Conservation (phyloP, 768 basidiomycete species). For the Hortiboletus campestris region DNA sequence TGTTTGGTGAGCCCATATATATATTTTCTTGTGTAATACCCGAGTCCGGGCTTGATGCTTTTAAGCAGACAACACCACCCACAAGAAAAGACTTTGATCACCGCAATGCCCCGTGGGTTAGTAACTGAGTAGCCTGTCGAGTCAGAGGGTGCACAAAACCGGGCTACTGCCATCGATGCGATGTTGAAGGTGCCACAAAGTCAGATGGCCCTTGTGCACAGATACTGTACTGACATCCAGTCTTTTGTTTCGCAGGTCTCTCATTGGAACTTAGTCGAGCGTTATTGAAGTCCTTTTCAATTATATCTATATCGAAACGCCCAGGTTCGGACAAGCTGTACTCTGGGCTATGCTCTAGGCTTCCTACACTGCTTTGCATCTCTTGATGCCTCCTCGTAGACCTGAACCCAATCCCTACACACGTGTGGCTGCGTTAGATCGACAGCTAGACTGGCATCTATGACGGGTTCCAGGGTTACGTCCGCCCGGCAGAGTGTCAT, state of each 20-base stretch:
- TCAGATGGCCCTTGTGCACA: too few relatives aligned
- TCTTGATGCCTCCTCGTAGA: conserved; percentile 23
- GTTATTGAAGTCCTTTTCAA: neutral
- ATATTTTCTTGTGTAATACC: neutral
- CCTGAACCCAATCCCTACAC: conserved; percentile 28
- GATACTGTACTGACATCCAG: too few relatives aligned
- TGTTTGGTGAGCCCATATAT: neutral
- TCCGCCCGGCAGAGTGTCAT: conserved; percentile 46
- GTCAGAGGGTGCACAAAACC: too few relatives aligned
- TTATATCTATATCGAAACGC: neutral
- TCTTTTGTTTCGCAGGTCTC: neutral
- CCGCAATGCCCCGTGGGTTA: neutral
- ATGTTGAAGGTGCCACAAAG: neutral
- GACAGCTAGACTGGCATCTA: conserved; percentile 15
- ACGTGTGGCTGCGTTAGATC: conserved; percentile 24
- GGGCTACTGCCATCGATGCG: too few relatives aligned
- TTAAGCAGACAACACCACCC: neutral
- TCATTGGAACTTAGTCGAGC: neutral
- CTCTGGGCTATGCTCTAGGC: neutral
- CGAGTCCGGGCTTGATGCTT: neutral
- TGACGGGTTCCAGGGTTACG: conserved; percentile 45
- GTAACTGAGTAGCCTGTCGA: neutral
- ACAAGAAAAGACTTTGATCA: neutral
- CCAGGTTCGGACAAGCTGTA: neutral
- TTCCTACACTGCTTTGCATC: conserved; percentile 11